Conservation (phyloP, 192 early-diverging fungal species). For the Backusella parvicylindrica region DNA sequence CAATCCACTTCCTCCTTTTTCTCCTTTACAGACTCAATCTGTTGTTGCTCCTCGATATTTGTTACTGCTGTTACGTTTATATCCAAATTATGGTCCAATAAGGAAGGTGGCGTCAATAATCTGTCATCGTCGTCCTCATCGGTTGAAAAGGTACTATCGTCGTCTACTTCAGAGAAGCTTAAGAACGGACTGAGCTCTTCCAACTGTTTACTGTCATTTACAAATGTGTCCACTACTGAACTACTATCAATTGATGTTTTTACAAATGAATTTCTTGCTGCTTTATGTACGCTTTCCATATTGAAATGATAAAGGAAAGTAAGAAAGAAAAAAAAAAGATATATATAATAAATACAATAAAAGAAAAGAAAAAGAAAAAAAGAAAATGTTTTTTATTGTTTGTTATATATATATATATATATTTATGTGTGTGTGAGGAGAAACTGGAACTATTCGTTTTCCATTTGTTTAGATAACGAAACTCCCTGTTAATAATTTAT, state of each 20-base stretch:
- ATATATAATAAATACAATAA: not conserved
- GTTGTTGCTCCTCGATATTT: not conserved
- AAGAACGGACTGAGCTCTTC: not conserved
- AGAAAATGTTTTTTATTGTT: not conserved
- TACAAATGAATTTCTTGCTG: not conserved
- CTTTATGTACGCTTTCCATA: not conserved
- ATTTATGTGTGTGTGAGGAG: no score
- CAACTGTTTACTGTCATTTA: not conserved
- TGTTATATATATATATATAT: not conserved
- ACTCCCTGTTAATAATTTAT: not conserved
- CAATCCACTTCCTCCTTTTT: conserved; percentile 48
- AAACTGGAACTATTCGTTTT: not conserved
- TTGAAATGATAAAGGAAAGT: not conserved
- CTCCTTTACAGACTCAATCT: not conserved
- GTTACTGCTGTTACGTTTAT: not conserved
- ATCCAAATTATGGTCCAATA: not conserved
- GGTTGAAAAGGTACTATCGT: conserved; percentile 7
- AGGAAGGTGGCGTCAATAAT: not conserved
- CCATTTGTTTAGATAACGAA: not conserved
- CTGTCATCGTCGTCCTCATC: conserved; percentile 8
- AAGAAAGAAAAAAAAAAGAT: not conserved
- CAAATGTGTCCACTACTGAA: not conserved
- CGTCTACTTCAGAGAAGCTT: not conserved
- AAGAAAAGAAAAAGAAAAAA: not conserved
- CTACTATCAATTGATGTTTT: not conserved